Evolutionary conservation across 805 yeast species (phyloP).

Genomic region (Candida suzukii): DNA sequence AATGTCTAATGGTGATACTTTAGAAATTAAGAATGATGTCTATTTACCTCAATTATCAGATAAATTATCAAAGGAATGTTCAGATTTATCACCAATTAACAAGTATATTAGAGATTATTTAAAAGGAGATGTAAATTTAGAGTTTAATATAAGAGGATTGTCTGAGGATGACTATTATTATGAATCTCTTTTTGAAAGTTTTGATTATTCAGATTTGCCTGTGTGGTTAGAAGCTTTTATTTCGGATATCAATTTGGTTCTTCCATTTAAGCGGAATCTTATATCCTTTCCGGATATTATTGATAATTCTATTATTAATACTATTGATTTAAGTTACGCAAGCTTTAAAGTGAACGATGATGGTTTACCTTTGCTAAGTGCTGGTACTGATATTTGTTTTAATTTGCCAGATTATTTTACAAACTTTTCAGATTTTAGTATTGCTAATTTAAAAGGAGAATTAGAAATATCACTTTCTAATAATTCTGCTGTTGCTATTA

Average conservation of each 20-base stretch:
- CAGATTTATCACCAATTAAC: background rate
- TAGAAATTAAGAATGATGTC: background rate
- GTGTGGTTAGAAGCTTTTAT: constrained; percentile 8
- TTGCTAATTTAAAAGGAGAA: constrained; percentile 3
- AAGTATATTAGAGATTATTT: no score
- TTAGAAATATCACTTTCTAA: background rate
- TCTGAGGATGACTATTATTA: background rate
- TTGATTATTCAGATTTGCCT: no score
- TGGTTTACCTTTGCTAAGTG: constrained; percentile 1
- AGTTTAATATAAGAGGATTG: constrained; percentile 7
- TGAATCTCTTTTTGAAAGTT: background rate
- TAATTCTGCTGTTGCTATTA: background rate
- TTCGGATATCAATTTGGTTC: constrained; percentile 1
- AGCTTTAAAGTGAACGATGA: constrained; percentile 4
- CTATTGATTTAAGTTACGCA: constrained; percentile 1
- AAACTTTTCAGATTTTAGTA: constrained; percentile 1
- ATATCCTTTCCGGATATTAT: background rate
- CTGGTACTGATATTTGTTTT: background rate
- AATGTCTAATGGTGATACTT: background rate
- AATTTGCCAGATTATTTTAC: constrained; percentile 3
- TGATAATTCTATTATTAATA: constrained; percentile 1
- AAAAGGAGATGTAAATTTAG: no score
- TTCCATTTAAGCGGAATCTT: background rate
- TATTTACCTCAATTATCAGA: background rate
- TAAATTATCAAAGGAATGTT: no score